Percentiles rank a stretch among this genome's conserved stretches.
phyloP scores from a whole-genome alignment of 192 early-diverging fungal species.

The Coemansia sp. region DNA sequence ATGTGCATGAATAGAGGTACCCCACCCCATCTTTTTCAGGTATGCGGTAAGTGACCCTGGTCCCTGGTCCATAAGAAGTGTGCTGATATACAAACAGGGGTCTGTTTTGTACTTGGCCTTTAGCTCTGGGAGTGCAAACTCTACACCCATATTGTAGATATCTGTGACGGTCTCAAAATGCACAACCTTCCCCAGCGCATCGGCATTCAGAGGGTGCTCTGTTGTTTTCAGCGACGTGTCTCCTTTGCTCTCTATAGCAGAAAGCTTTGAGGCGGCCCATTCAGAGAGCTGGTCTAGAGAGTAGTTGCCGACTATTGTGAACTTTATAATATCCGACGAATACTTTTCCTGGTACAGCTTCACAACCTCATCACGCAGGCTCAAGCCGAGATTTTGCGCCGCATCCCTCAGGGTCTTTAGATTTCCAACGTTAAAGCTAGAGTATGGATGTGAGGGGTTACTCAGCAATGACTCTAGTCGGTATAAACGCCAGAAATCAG shows the following conservation, averaged over 20 bases:
- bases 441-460: constrained; percentile 66
- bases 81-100: constrained; percentile 65
- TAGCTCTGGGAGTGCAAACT: constrained; percentile 79
- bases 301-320: constrained; percentile 81
- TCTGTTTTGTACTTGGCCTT: constrained; percentile 43
- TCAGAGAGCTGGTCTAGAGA: constrained; percentile 61
- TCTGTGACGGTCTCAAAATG: constrained; percentile 70
- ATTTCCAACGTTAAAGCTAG: constrained; percentile 79
- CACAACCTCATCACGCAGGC: constrained; percentile 71
- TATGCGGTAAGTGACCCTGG: constrained; percentile 74
- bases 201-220: constrained; percentile 58
- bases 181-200: constrained; percentile 62
- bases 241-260: constrained; percentile 65
- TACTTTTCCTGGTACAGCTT: constrained; percentile 82
- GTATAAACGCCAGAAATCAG: constrained; percentile 30
- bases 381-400: constrained; percentile 47
- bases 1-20: constrained; percentile 26
- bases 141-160: constrained; percentile 55
- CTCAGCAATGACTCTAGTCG: not conserved
- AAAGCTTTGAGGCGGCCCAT: constrained; percentile 77
- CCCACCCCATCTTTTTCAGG: constrained; percentile 82
- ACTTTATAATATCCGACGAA: constrained; percentile 88
- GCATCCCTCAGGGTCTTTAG: constrained; percentile 65
- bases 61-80: constrained; percentile 75
- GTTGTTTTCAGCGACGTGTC: constrained; percentile 52